These are phyloP conservation scores for Calonectria fujianensis DNA, from an alignment of 2,329 filamentous ascomycete genomes.

Conservation along the genomic window DNA sequence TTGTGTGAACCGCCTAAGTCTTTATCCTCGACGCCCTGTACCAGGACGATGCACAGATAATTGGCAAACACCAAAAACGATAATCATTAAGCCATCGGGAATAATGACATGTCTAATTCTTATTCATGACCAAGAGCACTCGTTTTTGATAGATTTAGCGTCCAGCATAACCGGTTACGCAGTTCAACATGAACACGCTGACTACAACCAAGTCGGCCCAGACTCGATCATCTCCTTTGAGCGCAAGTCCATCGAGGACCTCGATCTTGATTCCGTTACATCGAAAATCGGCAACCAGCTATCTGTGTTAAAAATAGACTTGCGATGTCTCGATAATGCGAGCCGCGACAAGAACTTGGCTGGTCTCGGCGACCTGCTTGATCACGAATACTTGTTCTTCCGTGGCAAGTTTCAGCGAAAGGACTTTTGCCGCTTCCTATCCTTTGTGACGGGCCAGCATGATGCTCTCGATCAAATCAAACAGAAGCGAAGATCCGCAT, in stretches of 20 bases:
- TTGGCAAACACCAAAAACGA: neutral
- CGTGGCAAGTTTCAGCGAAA: conserved; percentile 30
- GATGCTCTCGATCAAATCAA: conserved; percentile 32
- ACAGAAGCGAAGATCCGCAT: conserved; percentile 37
- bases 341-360: neutral
- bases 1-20: conserved; percentile 29
- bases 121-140: conserved; percentile 25
- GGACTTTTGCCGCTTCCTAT: conserved; percentile 40
- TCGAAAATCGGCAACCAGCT: neutral
- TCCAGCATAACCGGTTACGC: conserved; percentile 38
- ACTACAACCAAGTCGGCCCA: neutral
- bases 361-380: neutral
- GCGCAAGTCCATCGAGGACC: neutral
- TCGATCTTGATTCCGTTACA: neutral
- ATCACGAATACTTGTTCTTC: conserved; percentile 41
- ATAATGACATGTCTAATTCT: conserved; percentile 38
- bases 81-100: neutral
- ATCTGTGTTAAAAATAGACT: neutral
- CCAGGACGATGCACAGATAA: conserved; percentile 2
- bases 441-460: conserved; percentile 37
- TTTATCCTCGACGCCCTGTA: conserved; percentile 31
- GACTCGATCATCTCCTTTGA: conserved; percentile 25
- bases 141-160: conserved; percentile 37
- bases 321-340: conserved; percentile 17
- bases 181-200: neutral